Conservation (phyloP, 805 yeast species). For the Huiozyma sinensis region DNA sequence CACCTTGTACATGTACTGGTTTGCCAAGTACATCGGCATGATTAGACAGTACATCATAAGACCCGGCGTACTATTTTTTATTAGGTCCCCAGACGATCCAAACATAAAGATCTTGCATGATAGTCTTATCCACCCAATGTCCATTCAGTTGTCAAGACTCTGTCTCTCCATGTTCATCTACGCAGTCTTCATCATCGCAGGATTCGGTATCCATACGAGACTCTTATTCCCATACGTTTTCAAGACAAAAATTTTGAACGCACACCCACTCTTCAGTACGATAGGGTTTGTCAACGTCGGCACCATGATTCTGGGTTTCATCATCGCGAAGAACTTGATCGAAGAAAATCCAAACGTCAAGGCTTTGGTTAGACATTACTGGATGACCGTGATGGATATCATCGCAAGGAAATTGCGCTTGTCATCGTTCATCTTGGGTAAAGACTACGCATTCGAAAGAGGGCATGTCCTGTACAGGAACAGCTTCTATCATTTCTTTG, state of each 20-base stretch:
- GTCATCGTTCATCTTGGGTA: conserved; percentile 70
- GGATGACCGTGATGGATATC: conserved; percentile 50
- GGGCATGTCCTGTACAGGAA: conserved; percentile 55
- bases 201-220: conserved; percentile 61
- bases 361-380: conserved; percentile 38
- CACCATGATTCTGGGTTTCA: conserved; percentile 31
- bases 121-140: conserved; percentile 68
- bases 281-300: conserved; percentile 4
- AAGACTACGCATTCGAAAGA: conserved; percentile 53
- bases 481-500: conserved; percentile 34
- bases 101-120: conserved; percentile 78
- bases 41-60: conserved; percentile 61
- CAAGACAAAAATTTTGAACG: conserved; percentile 14
- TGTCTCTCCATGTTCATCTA: conserved; percentile 65
- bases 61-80: conserved; percentile 82
- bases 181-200: conserved; percentile 57
- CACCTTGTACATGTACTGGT: conserved; percentile 73
- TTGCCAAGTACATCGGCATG: conserved; percentile 83
- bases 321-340: conserved; percentile 16
- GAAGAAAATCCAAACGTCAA: conserved; percentile 22
- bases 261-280: conserved; percentile 2
- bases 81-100: conserved; percentile 91
- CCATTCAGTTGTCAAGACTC: conserved; percentile 62
- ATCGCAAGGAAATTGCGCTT: conserved; percentile 51
- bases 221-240: conserved; percentile 31